Percentiles rank a stretch among this genome's conserved stretches.
phyloP scores from a whole-genome alignment of 2,329 filamentous ascomycete species.

The Ceratocystis alfenasii region DNA sequence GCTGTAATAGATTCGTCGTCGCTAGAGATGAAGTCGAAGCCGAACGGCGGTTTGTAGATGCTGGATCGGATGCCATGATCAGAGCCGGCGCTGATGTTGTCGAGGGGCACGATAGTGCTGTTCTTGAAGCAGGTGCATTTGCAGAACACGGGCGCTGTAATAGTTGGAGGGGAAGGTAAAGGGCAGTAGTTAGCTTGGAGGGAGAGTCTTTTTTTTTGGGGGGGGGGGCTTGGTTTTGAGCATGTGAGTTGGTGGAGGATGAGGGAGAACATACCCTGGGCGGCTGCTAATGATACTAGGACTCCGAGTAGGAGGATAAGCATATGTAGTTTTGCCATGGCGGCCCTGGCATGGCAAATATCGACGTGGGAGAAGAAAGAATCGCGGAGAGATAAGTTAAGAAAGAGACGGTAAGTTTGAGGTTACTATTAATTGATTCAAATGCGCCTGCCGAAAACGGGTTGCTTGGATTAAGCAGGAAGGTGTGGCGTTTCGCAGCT shows the following conservation, averaged over 20 bases:
- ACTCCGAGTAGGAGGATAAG: conserved; percentile 30
- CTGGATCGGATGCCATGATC: conserved; percentile 23
- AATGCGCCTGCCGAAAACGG: not conserved
- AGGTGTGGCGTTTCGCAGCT: conserved; percentile 5
- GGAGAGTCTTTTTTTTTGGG: conserved; percentile 21
- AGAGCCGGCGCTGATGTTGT: conserved; percentile 27
- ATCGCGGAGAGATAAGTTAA: not conserved
- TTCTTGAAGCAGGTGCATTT: conserved; percentile 61
- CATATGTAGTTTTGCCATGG: conserved; percentile 33
- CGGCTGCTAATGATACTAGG: conserved; percentile 31
- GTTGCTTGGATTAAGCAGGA: not conserved
- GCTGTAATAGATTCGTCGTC: conserved; percentile 13
- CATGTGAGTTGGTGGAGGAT: not conserved
- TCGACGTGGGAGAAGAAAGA: not conserved
- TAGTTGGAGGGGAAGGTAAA: not conserved
- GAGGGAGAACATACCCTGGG: conserved; percentile 32
- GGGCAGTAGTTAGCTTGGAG: not conserved
- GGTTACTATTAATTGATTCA: not conserved
- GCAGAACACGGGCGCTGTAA: conserved; percentile 50
- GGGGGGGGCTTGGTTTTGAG: conserved; percentile 20
- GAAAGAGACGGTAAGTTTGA: not conserved
- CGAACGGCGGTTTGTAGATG: conserved; percentile 23
- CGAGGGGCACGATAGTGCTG: conserved; percentile 53
- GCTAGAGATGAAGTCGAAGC: conserved; percentile 23
- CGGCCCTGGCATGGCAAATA: conserved; percentile 12